A percentile compares a stretch with the other conserved stretches of the same genome.
phyloP scores from a whole-genome alignment of 768 basidiomycete species.

The Antrodiella citrinella region DNA sequence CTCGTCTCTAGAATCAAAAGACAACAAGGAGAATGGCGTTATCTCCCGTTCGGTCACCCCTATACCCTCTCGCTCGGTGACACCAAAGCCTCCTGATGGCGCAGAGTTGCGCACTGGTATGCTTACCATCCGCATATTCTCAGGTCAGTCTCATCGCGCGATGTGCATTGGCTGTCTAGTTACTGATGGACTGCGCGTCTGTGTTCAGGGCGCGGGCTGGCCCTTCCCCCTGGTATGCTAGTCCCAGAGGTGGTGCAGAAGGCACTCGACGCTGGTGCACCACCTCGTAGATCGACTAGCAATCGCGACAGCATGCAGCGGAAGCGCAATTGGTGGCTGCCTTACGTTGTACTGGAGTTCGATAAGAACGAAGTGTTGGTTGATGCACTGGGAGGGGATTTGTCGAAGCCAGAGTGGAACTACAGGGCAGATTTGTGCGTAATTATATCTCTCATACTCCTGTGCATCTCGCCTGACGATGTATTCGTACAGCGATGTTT shows the following conservation, averaged over 20 bases:
- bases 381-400: constrained; percentile 93
- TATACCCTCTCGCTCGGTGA: constrained; percentile 73
- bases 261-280: constrained; percentile 59
- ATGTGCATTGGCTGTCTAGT: not conserved
- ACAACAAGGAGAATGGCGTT: constrained; percentile 60
- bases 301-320: constrained; percentile 90
- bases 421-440: constrained; percentile 92
- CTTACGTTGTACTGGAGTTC: constrained; percentile 96
- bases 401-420: constrained; percentile 87
- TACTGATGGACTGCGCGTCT: constrained; percentile 8
- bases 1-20: constrained; percentile 49
- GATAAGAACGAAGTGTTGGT: constrained; percentile 96
- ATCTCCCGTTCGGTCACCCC: constrained; percentile 75
- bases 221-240: constrained; percentile 67
- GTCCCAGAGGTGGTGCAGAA: constrained; percentile 82
- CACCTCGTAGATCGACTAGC: constrained; percentile 49
- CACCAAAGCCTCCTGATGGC: constrained; percentile 43
- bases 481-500: constrained; percentile 67
- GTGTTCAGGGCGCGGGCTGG: constrained; percentile 63
- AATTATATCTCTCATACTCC: not conserved
- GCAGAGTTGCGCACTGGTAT: constrained; percentile 70
- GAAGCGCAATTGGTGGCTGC: constrained; percentile 91
- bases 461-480: not conserved
- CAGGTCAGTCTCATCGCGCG: constrained; percentile 41
- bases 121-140: constrained; percentile 94